Evolutionary conservation across 1,139 yeast genomes (phyloP), one percentile per base, ranked within the genome.

Genomic region (Yueomyces sp.): DNA sequence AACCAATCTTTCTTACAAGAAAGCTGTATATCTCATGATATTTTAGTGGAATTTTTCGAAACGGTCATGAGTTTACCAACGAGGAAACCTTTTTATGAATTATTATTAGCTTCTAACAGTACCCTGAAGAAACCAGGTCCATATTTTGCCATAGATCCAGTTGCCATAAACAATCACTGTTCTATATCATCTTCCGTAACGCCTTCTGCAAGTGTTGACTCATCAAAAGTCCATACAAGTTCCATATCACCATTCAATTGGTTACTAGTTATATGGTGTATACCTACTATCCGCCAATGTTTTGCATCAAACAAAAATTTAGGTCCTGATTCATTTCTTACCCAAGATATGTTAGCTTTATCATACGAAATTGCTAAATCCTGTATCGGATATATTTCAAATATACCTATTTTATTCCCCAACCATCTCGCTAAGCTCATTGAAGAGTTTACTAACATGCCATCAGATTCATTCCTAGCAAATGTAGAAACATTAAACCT

Each of bases 281-380:
- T 77, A 26, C 91, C 91, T 0, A 67, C 72, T 12, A 59, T 81
- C 5, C 63, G 72, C 3, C 64, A 67, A 33, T 69, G 78, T 6
- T 60, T 79, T 35, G 59, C 56, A 63, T 53, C 57, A 52, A 42
- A 12, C 41, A 41, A 39, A 3, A 27, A 26, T 31, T 27, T 25
- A 27, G 25, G 4, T 3, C 6, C 11, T 12, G 25, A 11, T 39
- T 31, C 11, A 38, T 60, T 68, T 36, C 72, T 72, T 32, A 60
- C 69, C 0, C 70, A 73, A 0, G 82, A 78, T 50, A 68, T 81
- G 9, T 72, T 72, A 47, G 61, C 73, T 0, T 53, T 79, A 12
- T 69, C 79, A 27, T 79, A 77, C 53, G 89, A 83, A 42, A 68
- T 86, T 3, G 56, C 79, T 27, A 82, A 81, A 53, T 66, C 89